A percentile compares a stretch with the other conserved stretches of the same genome.
phyloP scores from a whole-genome alignment of 1,284 basidiomycete species.

The Sporisorium scitamineum region DNA sequence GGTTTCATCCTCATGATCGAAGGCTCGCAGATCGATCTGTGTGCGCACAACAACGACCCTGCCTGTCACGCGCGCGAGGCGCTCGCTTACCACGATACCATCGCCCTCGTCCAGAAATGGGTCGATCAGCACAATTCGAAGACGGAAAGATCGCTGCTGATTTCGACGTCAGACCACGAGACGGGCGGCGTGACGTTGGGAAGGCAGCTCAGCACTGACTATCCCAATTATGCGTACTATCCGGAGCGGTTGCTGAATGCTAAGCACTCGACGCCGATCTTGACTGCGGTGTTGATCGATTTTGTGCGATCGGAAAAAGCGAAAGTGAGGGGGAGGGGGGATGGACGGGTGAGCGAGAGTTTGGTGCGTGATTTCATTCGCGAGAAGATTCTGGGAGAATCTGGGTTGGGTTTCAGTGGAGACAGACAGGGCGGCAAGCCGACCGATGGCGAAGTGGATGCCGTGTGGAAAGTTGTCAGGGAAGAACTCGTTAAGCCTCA shows the following conservation, averaged over 20 bases:
- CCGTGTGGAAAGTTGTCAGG: constrained; percentile 49
- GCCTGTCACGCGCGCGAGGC: constrained; percentile 67
- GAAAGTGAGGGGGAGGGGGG: background rate
- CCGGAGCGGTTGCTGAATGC: constrained; percentile 68
- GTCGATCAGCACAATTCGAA: constrained; percentile 63
- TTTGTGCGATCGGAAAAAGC: constrained; percentile 35
- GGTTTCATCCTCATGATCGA: constrained; percentile 67
- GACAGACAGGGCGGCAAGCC: constrained; percentile 30
- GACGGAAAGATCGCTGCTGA: constrained; percentile 65
- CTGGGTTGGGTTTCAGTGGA: constrained; percentile 31
- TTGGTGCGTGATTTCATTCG: constrained; percentile 41
- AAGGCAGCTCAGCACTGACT: constrained; percentile 63
- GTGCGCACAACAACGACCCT: constrained; percentile 62
- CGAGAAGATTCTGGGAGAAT: constrained; percentile 41
- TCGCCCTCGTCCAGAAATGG: constrained; percentile 63
- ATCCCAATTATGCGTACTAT: constrained; percentile 69
- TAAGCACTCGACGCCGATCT: constrained; percentile 65
- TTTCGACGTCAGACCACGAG: constrained; percentile 70
- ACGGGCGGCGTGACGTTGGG: constrained; percentile 70
- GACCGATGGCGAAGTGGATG: constrained; percentile 60
- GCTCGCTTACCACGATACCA: constrained; percentile 69
- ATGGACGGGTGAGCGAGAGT: constrained; percentile 12
- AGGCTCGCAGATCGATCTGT: constrained; percentile 66
- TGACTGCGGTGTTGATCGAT: constrained; percentile 56
- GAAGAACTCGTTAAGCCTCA: constrained; percentile 19